Evolutionary conservation across 495 filamentous ascomycete species (phyloP).

Genomic region (Penicillium crystallinum): DNA sequence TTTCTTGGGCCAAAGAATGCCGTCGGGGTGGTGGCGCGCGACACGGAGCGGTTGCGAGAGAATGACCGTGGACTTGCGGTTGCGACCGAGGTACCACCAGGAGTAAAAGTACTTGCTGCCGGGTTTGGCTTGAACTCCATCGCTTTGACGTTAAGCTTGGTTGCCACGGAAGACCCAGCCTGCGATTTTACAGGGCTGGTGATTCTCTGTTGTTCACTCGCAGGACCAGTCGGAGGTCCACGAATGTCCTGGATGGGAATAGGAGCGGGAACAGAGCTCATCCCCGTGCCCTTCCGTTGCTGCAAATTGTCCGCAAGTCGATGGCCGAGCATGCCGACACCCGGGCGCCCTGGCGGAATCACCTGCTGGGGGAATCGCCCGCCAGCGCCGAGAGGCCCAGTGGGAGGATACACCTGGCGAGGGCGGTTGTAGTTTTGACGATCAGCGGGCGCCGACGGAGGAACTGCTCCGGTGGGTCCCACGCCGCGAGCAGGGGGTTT

Average conservation of each 20-base stretch:
- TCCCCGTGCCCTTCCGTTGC: constrained; percentile 48
- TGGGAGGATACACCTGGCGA: constrained; percentile 45
- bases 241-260: constrained; percentile 51
- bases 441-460: constrained; percentile 34
- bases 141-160: constrained; percentile 76
- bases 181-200: constrained; percentile 44
- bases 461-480: constrained; percentile 28
- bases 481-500: constrained; percentile 29
- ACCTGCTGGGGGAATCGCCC: constrained; percentile 39
- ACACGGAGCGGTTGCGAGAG: constrained; percentile 44
- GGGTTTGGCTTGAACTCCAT: constrained; percentile 81
- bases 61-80: constrained; percentile 62
- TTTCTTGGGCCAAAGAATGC: constrained; percentile 58
- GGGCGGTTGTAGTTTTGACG: constrained; percentile 39
- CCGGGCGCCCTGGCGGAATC: constrained; percentile 37
- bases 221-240: constrained; percentile 44
- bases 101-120: constrained; percentile 71
- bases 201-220: constrained; percentile 38
- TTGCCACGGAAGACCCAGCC: constrained; percentile 48
- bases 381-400: constrained; percentile 36
- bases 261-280: constrained; percentile 46
- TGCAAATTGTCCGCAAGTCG: constrained; percentile 53
- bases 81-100: constrained; percentile 47
- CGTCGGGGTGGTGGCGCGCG: constrained; percentile 45
- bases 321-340: constrained; percentile 46